phyloP scores from a whole-genome alignment of 352 stramenopile genomes.

The Pythium vanterpoolii region DNA sequence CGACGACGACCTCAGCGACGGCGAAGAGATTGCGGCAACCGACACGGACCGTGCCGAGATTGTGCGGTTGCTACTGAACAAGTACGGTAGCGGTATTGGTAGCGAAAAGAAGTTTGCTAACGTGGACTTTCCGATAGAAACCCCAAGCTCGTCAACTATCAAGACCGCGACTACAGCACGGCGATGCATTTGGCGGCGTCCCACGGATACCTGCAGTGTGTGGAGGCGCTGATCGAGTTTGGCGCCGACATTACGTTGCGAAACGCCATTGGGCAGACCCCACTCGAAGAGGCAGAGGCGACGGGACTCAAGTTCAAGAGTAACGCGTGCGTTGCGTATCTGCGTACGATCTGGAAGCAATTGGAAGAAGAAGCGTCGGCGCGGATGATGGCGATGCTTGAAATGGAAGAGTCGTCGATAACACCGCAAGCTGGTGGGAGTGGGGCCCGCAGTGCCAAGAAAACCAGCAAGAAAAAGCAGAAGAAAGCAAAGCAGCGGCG shows the following conservation, averaged over 20 bases:
- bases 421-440: not conserved
- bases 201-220: slow-evolving; percentile 69
- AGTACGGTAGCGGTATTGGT: slow-evolving; percentile 19
- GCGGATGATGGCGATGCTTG: slow-evolving; percentile 81
- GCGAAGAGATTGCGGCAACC: slow-evolving; percentile 48
- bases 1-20: slow-evolving; percentile 40
- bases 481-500: slow-evolving; percentile 70
- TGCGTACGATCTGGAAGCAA: slow-evolving; percentile 61
- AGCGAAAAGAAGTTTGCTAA: not conserved
- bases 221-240: slow-evolving; percentile 57
- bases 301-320: slow-evolving; percentile 53
- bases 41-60: slow-evolving; percentile 48
- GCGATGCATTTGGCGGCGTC: slow-evolving; percentile 79
- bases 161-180: slow-evolving; percentile 78
- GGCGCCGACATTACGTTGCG: slow-evolving; percentile 74
- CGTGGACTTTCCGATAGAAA: slow-evolving; percentile 27
- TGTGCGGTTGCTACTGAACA: slow-evolving; percentile 50
- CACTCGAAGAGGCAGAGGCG: slow-evolving; percentile 72
- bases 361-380: slow-evolving; percentile 75
- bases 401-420: slow-evolving; percentile 62
- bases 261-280: slow-evolving; percentile 77
- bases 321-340: slow-evolving; percentile 49
- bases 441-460: slow-evolving; percentile 26
- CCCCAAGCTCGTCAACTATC: slow-evolving; percentile 68
- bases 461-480: slow-evolving; percentile 64